Evolutionary conservation across 1,139 yeast species (phyloP).

Genomic region (Wickerhamomyces sp.): DNA sequence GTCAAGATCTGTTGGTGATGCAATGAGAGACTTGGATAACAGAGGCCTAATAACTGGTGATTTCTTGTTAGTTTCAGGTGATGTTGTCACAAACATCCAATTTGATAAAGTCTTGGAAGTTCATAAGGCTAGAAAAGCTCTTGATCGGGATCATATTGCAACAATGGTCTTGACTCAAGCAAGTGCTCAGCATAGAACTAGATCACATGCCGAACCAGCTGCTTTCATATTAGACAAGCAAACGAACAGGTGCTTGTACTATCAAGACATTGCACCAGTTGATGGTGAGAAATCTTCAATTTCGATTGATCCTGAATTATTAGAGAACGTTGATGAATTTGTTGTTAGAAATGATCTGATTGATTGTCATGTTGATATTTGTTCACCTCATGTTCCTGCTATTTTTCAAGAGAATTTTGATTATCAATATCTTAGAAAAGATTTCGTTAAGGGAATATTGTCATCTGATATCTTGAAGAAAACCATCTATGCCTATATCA

Average conservation of each 20-base stretch:
- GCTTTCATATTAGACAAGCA: conserved; percentile 73
- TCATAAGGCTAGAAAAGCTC: conserved; percentile 64
- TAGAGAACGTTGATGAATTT: conserved; percentile 75
- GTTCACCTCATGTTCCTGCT: conserved; percentile 93
- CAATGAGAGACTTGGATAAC: conserved; percentile 91
- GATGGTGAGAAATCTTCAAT: conserved; percentile 49
- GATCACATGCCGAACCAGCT: conserved; percentile 77
- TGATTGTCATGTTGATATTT: conserved; percentile 94
- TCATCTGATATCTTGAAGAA: conserved; percentile 88
- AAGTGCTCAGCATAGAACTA: conserved; percentile 77
- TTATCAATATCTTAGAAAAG: conserved; percentile 79
- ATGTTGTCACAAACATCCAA: conserved; percentile 87
- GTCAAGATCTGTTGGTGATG: conserved; percentile 91
- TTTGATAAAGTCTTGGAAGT: conserved; percentile 65
- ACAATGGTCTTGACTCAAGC: conserved; percentile 92
- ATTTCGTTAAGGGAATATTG: conserved; percentile 86
- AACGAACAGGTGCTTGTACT: conserved; percentile 74
- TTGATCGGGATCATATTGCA: conserved; percentile 84
- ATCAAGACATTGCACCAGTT: conserved; percentile 69
- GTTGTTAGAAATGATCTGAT: conserved; percentile 84
- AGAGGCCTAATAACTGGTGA: conserved; percentile 87
- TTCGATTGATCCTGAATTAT: conserved; percentile 76
- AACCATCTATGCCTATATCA: conserved; percentile 82
- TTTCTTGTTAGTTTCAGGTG: conserved; percentile 86
- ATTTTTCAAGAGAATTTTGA: conserved; percentile 95